Percentiles rank a stretch among this genome's conserved stretches.
Evolutionary conservation across 2,329 filamentous ascomycete species (phyloP).

Genomic region (Corniculantispora saksenae): DNA sequence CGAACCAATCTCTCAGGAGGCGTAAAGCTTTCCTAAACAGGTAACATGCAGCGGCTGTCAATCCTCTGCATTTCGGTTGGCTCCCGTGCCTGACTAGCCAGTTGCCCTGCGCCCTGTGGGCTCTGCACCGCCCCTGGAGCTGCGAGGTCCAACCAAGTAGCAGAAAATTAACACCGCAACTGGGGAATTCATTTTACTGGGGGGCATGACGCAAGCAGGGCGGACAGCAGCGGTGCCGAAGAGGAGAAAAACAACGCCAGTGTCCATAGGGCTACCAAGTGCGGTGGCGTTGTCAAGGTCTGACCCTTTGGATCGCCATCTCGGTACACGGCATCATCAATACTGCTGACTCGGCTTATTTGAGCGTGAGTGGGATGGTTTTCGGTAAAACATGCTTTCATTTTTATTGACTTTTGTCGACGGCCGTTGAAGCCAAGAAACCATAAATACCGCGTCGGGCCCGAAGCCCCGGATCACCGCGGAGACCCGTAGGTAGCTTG

Average conservation of each 20-base stretch:
- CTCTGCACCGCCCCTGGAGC: background rate
- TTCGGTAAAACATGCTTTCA: background rate
- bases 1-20: background rate
- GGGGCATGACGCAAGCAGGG: slow-evolving; percentile 2
- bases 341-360: background rate
- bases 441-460: background rate
- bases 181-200: background rate
- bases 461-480: background rate
- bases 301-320: background rate
- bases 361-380: background rate
- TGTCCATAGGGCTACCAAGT: background rate
- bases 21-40: background rate
- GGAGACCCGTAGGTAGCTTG: background rate
- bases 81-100: background rate
- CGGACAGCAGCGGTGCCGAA: background rate
- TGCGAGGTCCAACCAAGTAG: background rate
- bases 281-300: background rate
- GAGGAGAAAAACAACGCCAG: background rate
- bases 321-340: slow-evolving; percentile 2
- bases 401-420: background rate
- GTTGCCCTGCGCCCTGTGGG: slow-evolving; percentile 9
- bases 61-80: background rate
- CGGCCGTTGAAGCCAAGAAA: background rate
- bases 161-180: background rate
- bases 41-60: background rate